Evolutionary conservation across 768 basidiomycete genomes (phyloP).

Genomic region (Jaapia argillacea): DNA sequence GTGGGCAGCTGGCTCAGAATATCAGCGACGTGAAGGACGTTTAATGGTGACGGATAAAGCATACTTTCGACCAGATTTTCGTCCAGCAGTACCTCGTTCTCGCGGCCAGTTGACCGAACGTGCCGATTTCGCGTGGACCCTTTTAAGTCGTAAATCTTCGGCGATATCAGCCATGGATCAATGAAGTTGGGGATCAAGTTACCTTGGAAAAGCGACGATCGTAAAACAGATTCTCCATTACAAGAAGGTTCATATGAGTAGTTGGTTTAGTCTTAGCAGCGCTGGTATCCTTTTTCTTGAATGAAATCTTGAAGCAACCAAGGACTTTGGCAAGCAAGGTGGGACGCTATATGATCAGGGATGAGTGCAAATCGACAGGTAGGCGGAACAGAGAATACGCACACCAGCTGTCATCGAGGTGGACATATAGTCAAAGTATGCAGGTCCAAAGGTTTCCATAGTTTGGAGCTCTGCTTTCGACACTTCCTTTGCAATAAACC

Average conservation of each 20-base stretch:
- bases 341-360: slow-evolving; percentile 52
- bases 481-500: slow-evolving; percentile 96
- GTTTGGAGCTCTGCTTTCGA: slow-evolving; percentile 86
- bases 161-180: not conserved
- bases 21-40: not conserved
- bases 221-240: slow-evolving; percentile 98
- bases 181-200: not conserved
- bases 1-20: slow-evolving; percentile 52
- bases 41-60: no score
- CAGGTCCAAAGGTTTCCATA: slow-evolving; percentile 94
- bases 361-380: slow-evolving; percentile 2
- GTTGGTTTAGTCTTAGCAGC: slow-evolving; percentile 62
- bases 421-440: slow-evolving; percentile 97
- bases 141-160: slow-evolving; percentile 91
- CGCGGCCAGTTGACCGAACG: slow-evolving; percentile 81
- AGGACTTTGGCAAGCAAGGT: slow-evolving; percentile 95
- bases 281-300: slow-evolving; percentile 69
- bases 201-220: slow-evolving; percentile 86
- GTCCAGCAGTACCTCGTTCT: slow-evolving; percentile 91
- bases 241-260: slow-evolving; percentile 88
- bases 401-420: slow-evolving; percentile 85
- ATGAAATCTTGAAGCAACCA: slow-evolving; percentile 91
- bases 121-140: slow-evolving; percentile 92
- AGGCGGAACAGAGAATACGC: slow-evolving; percentile 19
- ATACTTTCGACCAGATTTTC: slow-evolving; percentile 91